Evolutionary conservation across 352 stramenopile species (phyloP).

Genomic region (Pythium grandisporangium): DNA sequence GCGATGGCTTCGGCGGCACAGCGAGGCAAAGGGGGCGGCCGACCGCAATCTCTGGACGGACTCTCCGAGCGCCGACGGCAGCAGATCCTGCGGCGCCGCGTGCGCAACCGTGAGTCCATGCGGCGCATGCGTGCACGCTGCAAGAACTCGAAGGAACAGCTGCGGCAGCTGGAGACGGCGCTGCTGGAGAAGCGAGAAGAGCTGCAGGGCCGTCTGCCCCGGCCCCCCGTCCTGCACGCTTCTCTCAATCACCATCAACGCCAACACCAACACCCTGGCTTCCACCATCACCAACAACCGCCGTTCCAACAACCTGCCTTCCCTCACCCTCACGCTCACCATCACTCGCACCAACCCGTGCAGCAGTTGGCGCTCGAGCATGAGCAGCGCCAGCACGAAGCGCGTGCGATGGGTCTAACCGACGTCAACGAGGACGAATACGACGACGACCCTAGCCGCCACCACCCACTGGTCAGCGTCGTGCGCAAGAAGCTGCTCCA

Average conservation of each 20-base stretch:
- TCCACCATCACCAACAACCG: neutral
- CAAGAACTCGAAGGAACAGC: constrained; percentile 13
- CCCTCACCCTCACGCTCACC: too few species aligned
- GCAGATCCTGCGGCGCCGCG: constrained; percentile 11
- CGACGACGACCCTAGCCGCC: neutral
- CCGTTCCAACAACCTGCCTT: neutral
- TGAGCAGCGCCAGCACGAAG: neutral
- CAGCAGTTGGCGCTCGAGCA: too few species aligned
- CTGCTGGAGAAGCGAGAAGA: constrained; percentile 1
- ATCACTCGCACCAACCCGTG: too few species aligned
- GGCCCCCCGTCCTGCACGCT: too few species aligned
- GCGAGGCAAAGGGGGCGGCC: constrained; percentile 2
- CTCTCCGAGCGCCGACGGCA: constrained; percentile 4
- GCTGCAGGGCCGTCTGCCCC: too few species aligned
- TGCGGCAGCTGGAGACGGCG: constrained; percentile 4
- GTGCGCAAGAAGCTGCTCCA: constrained; percentile 3
- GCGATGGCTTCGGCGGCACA: too few species aligned
- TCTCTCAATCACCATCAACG: too few species aligned
- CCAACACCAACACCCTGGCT: neutral
- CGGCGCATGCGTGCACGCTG: constrained; percentile 15
- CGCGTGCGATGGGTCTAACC: neutral
- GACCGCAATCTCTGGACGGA: constrained; percentile 10
- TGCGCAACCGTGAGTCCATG: constrained; percentile 24
- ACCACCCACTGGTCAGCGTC: neutral
- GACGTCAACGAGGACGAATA: constrained; percentile 3